These are phyloP conservation scores for Kwoniella sp. DNA, from an alignment of 768 basidiomycete species.

Conservation along the genomic window DNA sequence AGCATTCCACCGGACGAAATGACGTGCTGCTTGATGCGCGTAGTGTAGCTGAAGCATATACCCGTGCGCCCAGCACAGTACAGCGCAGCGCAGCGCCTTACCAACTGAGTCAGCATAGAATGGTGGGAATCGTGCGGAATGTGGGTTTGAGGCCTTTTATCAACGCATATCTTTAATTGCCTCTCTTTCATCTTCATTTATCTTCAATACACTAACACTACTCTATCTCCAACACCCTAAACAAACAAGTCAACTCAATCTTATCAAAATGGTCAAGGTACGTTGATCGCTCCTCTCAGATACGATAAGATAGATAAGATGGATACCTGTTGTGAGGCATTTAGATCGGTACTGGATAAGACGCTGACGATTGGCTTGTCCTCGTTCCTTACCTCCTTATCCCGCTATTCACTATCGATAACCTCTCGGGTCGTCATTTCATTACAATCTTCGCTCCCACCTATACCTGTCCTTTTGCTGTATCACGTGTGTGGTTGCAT, in stretches of 20 bases:
- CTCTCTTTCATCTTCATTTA: not conserved
- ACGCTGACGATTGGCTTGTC: conserved; percentile 11
- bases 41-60: not conserved
- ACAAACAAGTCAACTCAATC: conserved; percentile 10
- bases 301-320: not conserved
- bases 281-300: conserved; percentile 5
- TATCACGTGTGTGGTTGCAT: not conserved
- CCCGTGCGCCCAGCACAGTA: no score
- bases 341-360: not conserved
- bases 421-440: not conserved
- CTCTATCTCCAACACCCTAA: conserved; percentile 10
- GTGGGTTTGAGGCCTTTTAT: not conserved
- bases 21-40: no score
- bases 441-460: not conserved
- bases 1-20: not conserved
- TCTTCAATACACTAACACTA: not conserved
- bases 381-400: conserved; percentile 1
- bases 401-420: not conserved
- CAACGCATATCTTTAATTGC: not conserved
- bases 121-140: not conserved
- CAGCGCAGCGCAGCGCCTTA: no score
- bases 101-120: not conserved
- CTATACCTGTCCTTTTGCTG: no score
- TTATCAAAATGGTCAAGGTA: conserved; percentile 48
- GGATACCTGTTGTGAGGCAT: not conserved